A percentile compares a stretch with the other conserved stretches of the same genome.
phyloP scores from a whole-genome alignment of 805 yeast species.

The Pichia sporocuriosa region DNA sequence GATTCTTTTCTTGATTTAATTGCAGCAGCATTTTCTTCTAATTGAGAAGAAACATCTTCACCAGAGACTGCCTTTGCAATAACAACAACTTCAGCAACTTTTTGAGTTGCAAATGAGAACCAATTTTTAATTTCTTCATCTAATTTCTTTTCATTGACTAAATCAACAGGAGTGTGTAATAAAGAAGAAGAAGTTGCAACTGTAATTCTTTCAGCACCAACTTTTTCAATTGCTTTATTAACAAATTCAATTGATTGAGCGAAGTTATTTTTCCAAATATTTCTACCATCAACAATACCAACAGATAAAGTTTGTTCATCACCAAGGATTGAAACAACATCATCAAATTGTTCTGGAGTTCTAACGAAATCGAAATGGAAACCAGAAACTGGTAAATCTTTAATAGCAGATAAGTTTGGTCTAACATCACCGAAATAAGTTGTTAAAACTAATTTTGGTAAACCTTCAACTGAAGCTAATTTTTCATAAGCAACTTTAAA shows the following conservation, averaged over 20 bases:
- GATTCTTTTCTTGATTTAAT: conserved; percentile 82
- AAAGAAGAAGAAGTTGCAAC: conserved; percentile 96
- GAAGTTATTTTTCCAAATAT: conserved; percentile 98
- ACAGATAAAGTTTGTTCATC: conserved; percentile 79
- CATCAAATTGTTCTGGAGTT: conserved; percentile 92
- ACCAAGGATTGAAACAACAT: conserved; percentile 59
- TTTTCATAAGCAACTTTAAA: conserved; percentile 81
- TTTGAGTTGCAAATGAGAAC: conserved; percentile 98
- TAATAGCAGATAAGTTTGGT: conserved; percentile 89
- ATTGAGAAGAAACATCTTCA: conserved; percentile 70
- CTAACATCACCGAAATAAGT: conserved; percentile 98
- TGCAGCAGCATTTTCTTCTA: conserved; percentile 82
- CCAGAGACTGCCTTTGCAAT: conserved; percentile 85
- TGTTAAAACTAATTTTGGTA: conserved; percentile 78
- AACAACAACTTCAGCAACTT: conserved; percentile 83
- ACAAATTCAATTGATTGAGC: conserved; percentile 78
- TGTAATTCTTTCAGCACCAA: conserved; percentile 80
- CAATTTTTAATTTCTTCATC: conserved; percentile 89
- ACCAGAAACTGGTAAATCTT: conserved; percentile 88
- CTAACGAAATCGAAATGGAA: conserved; percentile 96
- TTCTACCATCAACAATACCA: conserved; percentile 98
- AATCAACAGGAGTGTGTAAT: conserved; percentile 97
- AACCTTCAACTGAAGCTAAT: conserved; percentile 57
- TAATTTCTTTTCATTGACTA: conserved; percentile 85
- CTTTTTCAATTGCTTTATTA: conserved; percentile 72